These are phyloP conservation scores for Lagenidium sp. DNA, from an alignment of 352 stramenopile species.

Conservation along the genomic window DNA sequence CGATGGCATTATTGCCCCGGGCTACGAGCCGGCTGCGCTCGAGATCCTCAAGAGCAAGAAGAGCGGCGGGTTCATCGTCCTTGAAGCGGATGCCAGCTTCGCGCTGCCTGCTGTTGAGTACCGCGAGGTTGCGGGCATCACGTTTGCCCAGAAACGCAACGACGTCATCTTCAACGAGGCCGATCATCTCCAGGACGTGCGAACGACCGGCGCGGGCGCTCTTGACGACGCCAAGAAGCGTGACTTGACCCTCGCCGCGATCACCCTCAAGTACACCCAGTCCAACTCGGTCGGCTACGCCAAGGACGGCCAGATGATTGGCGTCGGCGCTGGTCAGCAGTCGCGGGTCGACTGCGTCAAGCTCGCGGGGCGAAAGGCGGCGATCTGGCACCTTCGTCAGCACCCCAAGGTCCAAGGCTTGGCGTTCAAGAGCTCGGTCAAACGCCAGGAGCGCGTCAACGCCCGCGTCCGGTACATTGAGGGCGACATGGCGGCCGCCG, in stretches of 20 bases:
- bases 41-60: slow-evolving; percentile 99
- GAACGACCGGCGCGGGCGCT: slow-evolving; percentile 81
- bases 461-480: slow-evolving; percentile 99
- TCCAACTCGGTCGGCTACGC: slow-evolving; percentile 99
- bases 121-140: slow-evolving; percentile 97
- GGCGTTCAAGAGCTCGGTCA: slow-evolving; percentile 95
- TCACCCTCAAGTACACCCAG: slow-evolving; percentile 99
- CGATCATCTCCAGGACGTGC: slow-evolving; percentile 90
- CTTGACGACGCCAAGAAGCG: slow-evolving; percentile 90
- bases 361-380: slow-evolving; percentile 96
- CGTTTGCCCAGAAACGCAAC: slow-evolving; percentile 98
- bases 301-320: slow-evolving; percentile 99
- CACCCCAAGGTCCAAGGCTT: slow-evolving; percentile 95
- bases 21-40: slow-evolving; percentile 96
- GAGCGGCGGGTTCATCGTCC: slow-evolving; percentile 98
- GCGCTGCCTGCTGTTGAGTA: slow-evolving; percentile 93
- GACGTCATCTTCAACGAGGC: slow-evolving; percentile 89
- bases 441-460: slow-evolving; percentile 99
- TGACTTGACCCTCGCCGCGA: slow-evolving; percentile 98
- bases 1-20: slow-evolving; percentile 98
- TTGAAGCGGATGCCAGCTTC: slow-evolving; percentile 93
- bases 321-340: slow-evolving; percentile 99
- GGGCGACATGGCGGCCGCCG: slow-evolving; percentile 95
- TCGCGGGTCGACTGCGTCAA: slow-evolving; percentile 99
- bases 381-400: slow-evolving; percentile 97